Evolutionary conservation across 805 yeast species (phyloP).

Genomic region (Ogataea ganodermae): DNA sequence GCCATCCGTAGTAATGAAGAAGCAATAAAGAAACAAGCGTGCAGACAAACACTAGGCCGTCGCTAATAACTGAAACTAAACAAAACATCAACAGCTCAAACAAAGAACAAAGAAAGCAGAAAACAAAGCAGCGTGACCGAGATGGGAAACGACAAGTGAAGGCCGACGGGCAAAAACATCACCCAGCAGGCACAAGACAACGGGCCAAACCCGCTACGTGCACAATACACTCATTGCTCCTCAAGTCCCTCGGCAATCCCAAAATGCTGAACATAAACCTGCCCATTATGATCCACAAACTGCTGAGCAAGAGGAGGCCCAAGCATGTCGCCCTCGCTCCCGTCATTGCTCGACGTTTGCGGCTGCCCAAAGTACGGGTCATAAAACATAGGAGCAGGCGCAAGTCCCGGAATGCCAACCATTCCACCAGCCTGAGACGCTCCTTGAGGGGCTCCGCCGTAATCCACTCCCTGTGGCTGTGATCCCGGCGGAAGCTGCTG

Average conservation of each 20-base stretch:
- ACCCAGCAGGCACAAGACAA: background rate
- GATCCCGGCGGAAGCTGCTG: slow-evolving; percentile 20
- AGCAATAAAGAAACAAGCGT: background rate
- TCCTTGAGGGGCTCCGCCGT: slow-evolving; percentile 17
- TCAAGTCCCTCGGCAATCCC: slow-evolving; percentile 22
- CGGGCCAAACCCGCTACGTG: too few species aligned
- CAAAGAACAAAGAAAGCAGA: slow-evolving; percentile 7
- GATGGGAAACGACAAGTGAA: background rate
- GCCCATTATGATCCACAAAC: slow-evolving; percentile 32
- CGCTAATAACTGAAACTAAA: background rate
- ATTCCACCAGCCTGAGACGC: slow-evolving; percentile 26
- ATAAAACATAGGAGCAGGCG: slow-evolving; percentile 36
- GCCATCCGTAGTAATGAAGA: background rate
- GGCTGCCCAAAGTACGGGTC: slow-evolving; percentile 36
- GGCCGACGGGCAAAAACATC: background rate
- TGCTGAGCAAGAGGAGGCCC: slow-evolving; percentile 23
- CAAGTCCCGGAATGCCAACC: slow-evolving; percentile 32
- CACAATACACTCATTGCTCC: background rate
- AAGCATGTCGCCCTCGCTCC: slow-evolving; percentile 10
- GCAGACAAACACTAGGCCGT: background rate
- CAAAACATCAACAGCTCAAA: slow-evolving; percentile 7
- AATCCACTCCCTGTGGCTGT: slow-evolving; percentile 22
- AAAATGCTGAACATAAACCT: slow-evolving; percentile 31
- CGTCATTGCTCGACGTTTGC: slow-evolving; percentile 14
- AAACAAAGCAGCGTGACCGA: too few species aligned